Base-by-base conservation (phyloP, 2,329 filamentous ascomycete species). In the Cercospora janseana region DNA sequence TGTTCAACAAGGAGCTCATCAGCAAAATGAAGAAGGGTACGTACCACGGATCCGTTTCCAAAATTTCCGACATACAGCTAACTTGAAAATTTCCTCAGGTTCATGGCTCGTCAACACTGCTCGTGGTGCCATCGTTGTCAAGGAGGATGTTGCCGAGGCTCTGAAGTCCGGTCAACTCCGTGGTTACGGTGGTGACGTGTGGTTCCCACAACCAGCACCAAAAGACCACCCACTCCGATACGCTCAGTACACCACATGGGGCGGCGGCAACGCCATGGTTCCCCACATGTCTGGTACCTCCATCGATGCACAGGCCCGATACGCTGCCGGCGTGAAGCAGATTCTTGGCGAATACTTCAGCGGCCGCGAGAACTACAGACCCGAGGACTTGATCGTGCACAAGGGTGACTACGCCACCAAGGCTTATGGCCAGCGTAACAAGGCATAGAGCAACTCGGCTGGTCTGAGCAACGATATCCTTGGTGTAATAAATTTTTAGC, bases 1-100 rank as follows among this genome's bases (percentile, higher is more conserved):
- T 98, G 58, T 97, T 97, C 81, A 95, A 97, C 86, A 96, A 96
- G 86, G 89, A 97, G 41, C 80, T 97, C 66, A 92, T 97, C 70
- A 79, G 83, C 74, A 96, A 97, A 87, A 98, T 97, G 93, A 97
- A 97, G 88, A 86, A 86, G 72, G 91, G 87, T 85, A 71, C 63
- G 79, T 62, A 34, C 24, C 2, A 6, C 15, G 13, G 2, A 2
- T 15, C 6, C 29, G 8, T 4, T 23, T 26, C 6, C 2, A 2
- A 10, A 20, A 21, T 16, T 9, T 28, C 9, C 13, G 16, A 26
- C 31, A 15, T 34, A n/a, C 24, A 2, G 16, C 43, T 46, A 27
- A 40, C 12, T 15, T 51, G 59, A 45, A 57, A 52, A 51, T 29
- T 42, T 6, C 38, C n/a, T 6, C 29, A 87, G 86, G 90, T 66